These are phyloP conservation scores for Hanseniaspora lachancei DNA, from an alignment of 805 yeast species.

Conservation along the genomic window DNA sequence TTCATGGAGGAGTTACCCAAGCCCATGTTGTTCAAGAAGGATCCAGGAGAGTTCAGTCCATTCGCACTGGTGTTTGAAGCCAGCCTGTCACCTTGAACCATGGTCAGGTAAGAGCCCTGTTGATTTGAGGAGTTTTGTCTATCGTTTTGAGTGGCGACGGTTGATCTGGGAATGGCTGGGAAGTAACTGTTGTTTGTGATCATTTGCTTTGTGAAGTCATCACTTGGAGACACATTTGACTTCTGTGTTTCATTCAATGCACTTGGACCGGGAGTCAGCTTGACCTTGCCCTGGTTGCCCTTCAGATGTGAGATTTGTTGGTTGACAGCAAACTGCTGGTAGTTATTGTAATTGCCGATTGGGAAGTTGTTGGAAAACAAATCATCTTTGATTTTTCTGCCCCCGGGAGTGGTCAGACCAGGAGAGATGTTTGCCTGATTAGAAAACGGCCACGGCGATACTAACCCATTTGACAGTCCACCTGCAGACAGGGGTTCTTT, in stretches of 20 bases:
- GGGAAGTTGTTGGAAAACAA: not conserved
- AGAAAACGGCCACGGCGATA: conserved; percentile 9
- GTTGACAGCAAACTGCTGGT: not conserved
- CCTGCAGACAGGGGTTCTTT: conserved; percentile 4
- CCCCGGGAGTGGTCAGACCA: conserved; percentile 8
- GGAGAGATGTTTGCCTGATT: conserved; percentile 1
- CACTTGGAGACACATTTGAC: not conserved
- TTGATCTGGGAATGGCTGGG: not conserved
- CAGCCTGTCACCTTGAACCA: not conserved
- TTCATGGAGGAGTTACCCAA: not conserved
- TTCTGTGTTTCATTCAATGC: not conserved
- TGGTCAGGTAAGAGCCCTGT: conserved; percentile 13
- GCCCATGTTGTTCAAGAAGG: conserved; percentile 15
- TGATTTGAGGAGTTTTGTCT: conserved; percentile 8
- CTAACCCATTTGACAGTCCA: not conserved
- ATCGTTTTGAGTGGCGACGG: conserved; percentile 16
- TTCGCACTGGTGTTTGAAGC: conserved; percentile 11
- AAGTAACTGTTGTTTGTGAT: not conserved
- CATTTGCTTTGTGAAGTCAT: conserved; percentile 1
- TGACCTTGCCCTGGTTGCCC: not conserved
- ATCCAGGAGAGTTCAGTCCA: conserved; percentile 16
- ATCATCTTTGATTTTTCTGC: conserved; percentile 3
- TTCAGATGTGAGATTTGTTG: not conserved
- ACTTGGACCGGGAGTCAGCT: not conserved
- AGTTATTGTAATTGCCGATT: not conserved